Evolutionary conservation across 208 protist genomes (phyloP).

Genomic region (Herpetomonas tarakana): DNA sequence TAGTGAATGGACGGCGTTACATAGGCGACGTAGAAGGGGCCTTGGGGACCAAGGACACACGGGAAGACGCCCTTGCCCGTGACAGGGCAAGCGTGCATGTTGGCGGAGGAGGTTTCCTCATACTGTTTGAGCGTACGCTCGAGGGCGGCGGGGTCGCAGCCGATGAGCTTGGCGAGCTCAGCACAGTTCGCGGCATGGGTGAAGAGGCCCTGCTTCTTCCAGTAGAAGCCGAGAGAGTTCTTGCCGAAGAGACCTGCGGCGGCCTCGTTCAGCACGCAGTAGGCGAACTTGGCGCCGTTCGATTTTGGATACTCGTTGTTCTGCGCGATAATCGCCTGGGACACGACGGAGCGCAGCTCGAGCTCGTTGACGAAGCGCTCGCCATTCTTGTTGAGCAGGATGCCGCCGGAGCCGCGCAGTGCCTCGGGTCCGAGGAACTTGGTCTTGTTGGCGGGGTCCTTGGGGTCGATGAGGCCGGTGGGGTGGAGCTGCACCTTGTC

Average conservation of each 20-base stretch:
- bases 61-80: conserved; percentile 87
- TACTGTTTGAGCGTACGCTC: conserved; percentile 56
- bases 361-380: conserved; percentile 96
- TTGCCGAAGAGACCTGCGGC: conserved; percentile 73
- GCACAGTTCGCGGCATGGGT: conserved; percentile 39
- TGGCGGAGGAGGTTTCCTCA: conserved; percentile 33
- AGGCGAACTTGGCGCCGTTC: conserved; percentile 61
- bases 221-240: conserved; percentile 81
- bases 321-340: conserved; percentile 81
- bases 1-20: conserved; percentile 97
- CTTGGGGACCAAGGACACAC: conserved; percentile 50
- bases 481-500: conserved; percentile 95
- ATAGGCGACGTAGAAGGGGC: conserved; percentile 76
- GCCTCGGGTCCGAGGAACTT: conserved; percentile 96
- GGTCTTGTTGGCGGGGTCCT: conserved; percentile 73
- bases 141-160: conserved; percentile 37
- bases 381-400: conserved; percentile 92
- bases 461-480: conserved; percentile 94
- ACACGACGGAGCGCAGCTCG: conserved; percentile 92
- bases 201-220: conserved; percentile 74
- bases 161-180: conserved; percentile 67
- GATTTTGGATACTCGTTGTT: conserved; percentile 60
- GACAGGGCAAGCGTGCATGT: conserved; percentile 28
- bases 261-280: conserved; percentile 81
- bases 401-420: conserved; percentile 92